A percentile compares a stretch with the other conserved stretches of the same genome.
Evolutionary conservation across 345 rosid genomes (phyloP).

Genomic region (Tarenaya hassleriana): DNA sequence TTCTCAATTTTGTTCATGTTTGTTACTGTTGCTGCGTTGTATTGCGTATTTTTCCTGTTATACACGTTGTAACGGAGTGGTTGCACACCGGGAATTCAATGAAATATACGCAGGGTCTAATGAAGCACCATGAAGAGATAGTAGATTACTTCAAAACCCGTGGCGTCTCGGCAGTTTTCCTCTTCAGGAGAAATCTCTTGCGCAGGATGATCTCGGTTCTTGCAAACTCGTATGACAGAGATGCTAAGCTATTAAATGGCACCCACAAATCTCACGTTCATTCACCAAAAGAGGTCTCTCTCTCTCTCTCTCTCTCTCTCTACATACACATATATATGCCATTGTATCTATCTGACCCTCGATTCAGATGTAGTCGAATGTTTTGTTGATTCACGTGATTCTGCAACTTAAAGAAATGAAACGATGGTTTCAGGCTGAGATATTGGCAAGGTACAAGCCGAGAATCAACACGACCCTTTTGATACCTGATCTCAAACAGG

Average conservation of each 20-base stretch:
- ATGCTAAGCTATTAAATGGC: constrained; percentile 70
- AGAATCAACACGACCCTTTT: constrained; percentile 56
- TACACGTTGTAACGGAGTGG: constrained; percentile 18
- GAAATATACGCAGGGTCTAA: constrained; percentile 59
- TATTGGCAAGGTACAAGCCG: constrained; percentile 89
- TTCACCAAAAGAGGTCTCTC: constrained; percentile 68
- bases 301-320: background rate
- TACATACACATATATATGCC: too few relatives aligned
- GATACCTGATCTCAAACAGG: constrained; percentile 53
- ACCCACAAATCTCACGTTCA: constrained; percentile 98
- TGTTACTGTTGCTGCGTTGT: too few relatives aligned
- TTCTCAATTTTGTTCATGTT: too few relatives aligned
- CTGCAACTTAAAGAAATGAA: background rate
- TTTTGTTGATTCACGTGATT: constrained; percentile 7
- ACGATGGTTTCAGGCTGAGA: constrained; percentile 72
- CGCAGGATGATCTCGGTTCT: constrained; percentile 90
- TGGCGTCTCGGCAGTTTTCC: constrained; percentile 84
- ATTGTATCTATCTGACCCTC: constrained; percentile 2
- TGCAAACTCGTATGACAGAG: constrained; percentile 87
- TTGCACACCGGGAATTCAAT: constrained; percentile 13
- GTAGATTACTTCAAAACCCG: constrained; percentile 75
- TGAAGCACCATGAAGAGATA: constrained; percentile 78
- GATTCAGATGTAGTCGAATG: background rate
- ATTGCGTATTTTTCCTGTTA: background rate
- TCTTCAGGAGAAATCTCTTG: constrained; percentile 86